Conservation (phyloP, 2,329 filamentous ascomycete genomes). For the Clathrospora elynae region DNA sequence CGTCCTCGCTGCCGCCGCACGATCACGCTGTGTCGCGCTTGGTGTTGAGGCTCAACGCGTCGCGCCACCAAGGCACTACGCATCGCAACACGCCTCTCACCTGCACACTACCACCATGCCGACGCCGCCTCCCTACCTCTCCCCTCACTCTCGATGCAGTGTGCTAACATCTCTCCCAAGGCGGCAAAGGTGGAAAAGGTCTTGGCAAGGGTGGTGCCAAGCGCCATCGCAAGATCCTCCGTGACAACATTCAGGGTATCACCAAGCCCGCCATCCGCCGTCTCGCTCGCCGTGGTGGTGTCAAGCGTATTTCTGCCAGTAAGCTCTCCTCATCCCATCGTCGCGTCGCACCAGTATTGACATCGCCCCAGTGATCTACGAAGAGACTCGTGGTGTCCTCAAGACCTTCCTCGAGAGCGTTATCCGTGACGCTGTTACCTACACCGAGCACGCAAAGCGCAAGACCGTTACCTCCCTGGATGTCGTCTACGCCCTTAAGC, state of each 20-base stretch:
- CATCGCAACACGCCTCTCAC: too few relatives aligned
- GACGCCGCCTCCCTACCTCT: too few relatives aligned
- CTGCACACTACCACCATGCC: conserved; percentile 20
- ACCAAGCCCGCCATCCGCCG: conserved; percentile 61
- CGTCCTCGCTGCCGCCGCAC: too few relatives aligned
- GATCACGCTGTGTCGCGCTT: too few relatives aligned
- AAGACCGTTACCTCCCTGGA: conserved; percentile 76
- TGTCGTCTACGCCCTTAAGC: conserved; percentile 67
- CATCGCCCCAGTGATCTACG: conserved; percentile 70
- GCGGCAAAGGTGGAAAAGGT: conserved; percentile 61
- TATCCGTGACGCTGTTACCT: conserved; percentile 77
- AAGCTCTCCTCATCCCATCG: conserved; percentile 31
- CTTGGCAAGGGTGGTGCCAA: conserved; percentile 61
- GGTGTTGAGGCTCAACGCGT: conserved; percentile 29
- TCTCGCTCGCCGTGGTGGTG: conserved; percentile 60
- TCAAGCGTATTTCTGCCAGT: conserved; percentile 60
- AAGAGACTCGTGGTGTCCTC: conserved; percentile 76
- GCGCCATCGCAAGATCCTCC: conserved; percentile 61
- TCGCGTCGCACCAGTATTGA: neutral
- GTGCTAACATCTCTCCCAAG: conserved; percentile 48
- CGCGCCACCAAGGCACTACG: too few relatives aligned
- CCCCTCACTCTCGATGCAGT: conserved; percentile 22
- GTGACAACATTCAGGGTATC: conserved; percentile 62
- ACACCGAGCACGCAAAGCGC: conserved; percentile 80
- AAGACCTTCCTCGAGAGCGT: conserved; percentile 80